Conservation (phyloP, 345 rosid genomes). For the Noccaea bulbosa region DNA sequence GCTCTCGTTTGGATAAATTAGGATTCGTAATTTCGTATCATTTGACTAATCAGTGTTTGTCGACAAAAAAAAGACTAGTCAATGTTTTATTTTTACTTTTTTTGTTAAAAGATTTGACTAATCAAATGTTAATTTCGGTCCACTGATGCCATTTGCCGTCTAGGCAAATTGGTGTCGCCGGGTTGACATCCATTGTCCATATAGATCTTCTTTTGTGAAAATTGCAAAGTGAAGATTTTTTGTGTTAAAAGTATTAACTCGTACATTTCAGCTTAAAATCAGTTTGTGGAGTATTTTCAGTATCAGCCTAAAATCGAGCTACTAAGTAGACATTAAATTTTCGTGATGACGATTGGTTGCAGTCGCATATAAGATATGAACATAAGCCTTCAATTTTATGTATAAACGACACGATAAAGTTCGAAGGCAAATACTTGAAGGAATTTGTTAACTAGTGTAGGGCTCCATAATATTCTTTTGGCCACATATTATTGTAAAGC, state of each 20-base stretch:
- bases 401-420: neutral
- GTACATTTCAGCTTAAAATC: neutral
- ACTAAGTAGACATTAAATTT: neutral
- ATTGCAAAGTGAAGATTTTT: too few relatives aligned
- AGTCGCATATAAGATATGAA: neutral
- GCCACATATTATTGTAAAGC: neutral
- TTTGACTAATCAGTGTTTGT: conserved; percentile 30
- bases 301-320: neutral
- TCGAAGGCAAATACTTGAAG: neutral
- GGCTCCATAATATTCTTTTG: neutral
- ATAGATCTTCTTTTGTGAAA: too few relatives aligned
- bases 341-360: neutral
- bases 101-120: too few relatives aligned
- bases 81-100: too few relatives aligned
- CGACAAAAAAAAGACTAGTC: too few relatives aligned
- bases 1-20: conserved; percentile 22
- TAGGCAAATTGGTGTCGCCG: too few relatives aligned
- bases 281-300: neutral
- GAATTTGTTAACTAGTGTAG: neutral
- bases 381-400: neutral
- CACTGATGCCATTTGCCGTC: too few relatives aligned
- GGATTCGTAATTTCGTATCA: neutral
- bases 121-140: too few relatives aligned
- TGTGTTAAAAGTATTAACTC: neutral
- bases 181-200: too few relatives aligned